phyloP scores from a whole-genome alignment of 495 filamentous ascomycete genomes.

The Daldinia caldariorum region DNA sequence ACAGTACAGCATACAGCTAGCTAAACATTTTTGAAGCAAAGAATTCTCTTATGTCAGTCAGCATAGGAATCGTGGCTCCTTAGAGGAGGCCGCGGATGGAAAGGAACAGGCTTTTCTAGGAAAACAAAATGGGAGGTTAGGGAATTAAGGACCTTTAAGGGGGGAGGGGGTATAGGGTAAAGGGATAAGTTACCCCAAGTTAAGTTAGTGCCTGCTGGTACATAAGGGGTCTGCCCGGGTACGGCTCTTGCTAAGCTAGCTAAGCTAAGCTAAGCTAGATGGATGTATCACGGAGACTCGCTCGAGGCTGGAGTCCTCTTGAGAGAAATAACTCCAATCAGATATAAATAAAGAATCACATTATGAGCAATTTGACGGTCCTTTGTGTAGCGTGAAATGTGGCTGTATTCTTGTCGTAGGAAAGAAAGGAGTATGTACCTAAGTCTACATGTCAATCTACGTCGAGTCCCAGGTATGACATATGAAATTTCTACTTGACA shows the following conservation, averaged over 20 bases:
- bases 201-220: conserved; percentile 16
- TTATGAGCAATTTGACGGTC: background rate
- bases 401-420: background rate
- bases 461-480: too few relatives aligned
- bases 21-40: background rate
- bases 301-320: conserved; percentile 42
- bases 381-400: background rate
- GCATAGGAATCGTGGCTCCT: background rate
- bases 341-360: conserved; percentile 24
- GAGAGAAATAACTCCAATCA: conserved; percentile 42
- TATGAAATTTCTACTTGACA: background rate
- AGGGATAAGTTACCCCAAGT: background rate
- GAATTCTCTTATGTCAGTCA: background rate
- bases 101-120: background rate
- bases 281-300: conserved; percentile 16
- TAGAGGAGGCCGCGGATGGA: background rate
- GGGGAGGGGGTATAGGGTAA: conserved; percentile 2
- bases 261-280: background rate
- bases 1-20: background rate
- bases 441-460: too few relatives aligned
- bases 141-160: conserved; percentile 1
- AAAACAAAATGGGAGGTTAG: background rate
- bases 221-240: conserved; percentile 22
- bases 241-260: background rate
- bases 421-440: background rate